Evolutionary conservation across 441 rosid species (phyloP), one percentile per base, ranked within the genome.

Genomic region (Adansonia rubrostipa): DNA sequence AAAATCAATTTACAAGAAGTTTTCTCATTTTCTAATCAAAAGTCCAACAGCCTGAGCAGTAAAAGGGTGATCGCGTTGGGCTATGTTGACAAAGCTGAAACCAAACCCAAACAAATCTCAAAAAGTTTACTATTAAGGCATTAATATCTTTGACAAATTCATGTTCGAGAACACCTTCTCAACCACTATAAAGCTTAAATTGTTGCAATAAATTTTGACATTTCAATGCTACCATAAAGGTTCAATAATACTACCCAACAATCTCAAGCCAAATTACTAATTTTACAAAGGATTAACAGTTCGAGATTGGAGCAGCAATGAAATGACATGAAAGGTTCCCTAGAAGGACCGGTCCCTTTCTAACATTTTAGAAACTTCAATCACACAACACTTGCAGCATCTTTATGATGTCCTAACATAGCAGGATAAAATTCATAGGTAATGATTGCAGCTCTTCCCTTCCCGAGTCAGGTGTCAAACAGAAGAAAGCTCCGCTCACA

Each of bases 401-500:
- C 44, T 60, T 22, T 65, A 17, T 36, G 64, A 40, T 57, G 20
- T 56, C 76, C 28, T 57, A 33, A 28, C 57, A 45, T 60, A 13
- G n/a, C 10, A 20, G 68, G 54, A 24, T 9, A 62, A 15, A 36
- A 48, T 63, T 62, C 15, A 1, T 14, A 67, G n/a, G 61, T 17
- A 65, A 76, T 51, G 61, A 24, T 36, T 24, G 72, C 54, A 47
- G 11, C 48, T 53, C 50, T 54, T 54, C 63, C 47, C 28, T 33
- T 5, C 10, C 62, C 48, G 54, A 4, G 63, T 72, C 50, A 13
- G 53, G 11, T 22, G n/a, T 24, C 15, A 11, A 53, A 65, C 8
- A 15, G 51, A 40, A 10, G 56, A 77, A 64, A 47, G 77, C 80
- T 56, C 70, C 79, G 75, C 77, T 84, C 73, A 89, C 64, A 86